Percentiles rank a stretch among this genome's conserved stretches.
These are phyloP conservation scores for Claviceps purpurea DNA, from an alignment of 2,329 filamentous ascomycete species.

Conservation along the genomic window DNA sequence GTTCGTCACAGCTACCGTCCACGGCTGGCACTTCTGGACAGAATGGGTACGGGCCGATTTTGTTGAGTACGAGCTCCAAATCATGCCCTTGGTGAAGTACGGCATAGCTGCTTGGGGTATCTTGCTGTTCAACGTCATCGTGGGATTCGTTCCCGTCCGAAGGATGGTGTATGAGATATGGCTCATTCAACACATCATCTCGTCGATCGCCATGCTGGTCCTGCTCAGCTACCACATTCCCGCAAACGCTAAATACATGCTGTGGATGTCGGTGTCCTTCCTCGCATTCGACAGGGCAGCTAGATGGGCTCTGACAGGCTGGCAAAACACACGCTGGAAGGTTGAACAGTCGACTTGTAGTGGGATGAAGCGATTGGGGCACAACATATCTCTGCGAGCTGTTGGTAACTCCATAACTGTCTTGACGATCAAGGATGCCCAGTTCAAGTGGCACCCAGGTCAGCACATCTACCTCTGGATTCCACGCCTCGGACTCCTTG, in stretches of 20 bases:
- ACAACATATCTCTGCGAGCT: slow-evolving; percentile 34
- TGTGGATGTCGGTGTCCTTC: slow-evolving; percentile 53
- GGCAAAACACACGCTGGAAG: slow-evolving; percentile 37
- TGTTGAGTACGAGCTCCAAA: slow-evolving; percentile 41
- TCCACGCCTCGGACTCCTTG: slow-evolving; percentile 37
- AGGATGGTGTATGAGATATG: slow-evolving; percentile 58
- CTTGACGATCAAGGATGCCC: slow-evolving; percentile 44
- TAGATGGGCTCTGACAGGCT: slow-evolving; percentile 32
- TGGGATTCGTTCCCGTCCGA: slow-evolving; percentile 49
- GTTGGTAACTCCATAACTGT: slow-evolving; percentile 41
- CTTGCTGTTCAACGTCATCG: slow-evolving; percentile 51
- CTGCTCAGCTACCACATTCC: slow-evolving; percentile 52
- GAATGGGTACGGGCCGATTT: slow-evolving; percentile 50
- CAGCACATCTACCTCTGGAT: slow-evolving; percentile 51
- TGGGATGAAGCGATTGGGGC: slow-evolving; percentile 36
- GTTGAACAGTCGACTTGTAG: slow-evolving; percentile 29
- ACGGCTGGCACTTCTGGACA: slow-evolving; percentile 55
- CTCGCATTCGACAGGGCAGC: slow-evolving; percentile 49
- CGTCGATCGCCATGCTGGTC: slow-evolving; percentile 48
- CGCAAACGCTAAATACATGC: slow-evolving; percentile 40
- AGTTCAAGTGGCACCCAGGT: slow-evolving; percentile 45
- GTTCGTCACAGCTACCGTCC: slow-evolving; percentile 53
- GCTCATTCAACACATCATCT: slow-evolving; percentile 51
- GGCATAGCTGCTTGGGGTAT: slow-evolving; percentile 54
- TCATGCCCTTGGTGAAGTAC: slow-evolving; percentile 53